A percentile compares a stretch with the other conserved stretches of the same genome.
These are phyloP conservation scores for Psidium guajava DNA, from an alignment of 345 rosid genomes.

Conservation along the genomic window DNA sequence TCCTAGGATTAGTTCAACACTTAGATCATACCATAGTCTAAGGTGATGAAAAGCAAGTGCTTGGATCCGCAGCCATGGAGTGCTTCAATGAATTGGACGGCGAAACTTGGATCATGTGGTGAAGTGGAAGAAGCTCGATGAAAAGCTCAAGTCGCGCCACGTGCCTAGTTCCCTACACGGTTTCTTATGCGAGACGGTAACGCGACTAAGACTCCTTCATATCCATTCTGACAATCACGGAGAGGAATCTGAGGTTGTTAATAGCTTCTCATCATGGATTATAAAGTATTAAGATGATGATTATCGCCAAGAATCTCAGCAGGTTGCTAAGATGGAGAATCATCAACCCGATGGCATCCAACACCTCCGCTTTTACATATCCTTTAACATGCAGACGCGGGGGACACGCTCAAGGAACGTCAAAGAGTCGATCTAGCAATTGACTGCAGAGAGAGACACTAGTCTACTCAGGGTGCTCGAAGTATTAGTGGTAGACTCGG, in stretches of 20 bases:
- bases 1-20: slow-evolving; percentile 5
- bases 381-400: too few species aligned
- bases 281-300: neutral
- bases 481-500: too few species aligned
- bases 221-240: neutral
- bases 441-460: too few species aligned
- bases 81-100: slow-evolving; percentile 1
- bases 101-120: slow-evolving; percentile 15
- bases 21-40: too few species aligned
- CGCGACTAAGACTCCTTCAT: neutral
- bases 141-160: slow-evolving; percentile 11
- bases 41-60: neutral
- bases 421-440: too few species aligned
- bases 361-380: too few species aligned
- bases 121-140: neutral
- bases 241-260: neutral
- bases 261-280: neutral
- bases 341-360: too few species aligned
- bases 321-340: too few species aligned
- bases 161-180: slow-evolving; percentile 8
- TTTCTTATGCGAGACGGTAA: neutral
- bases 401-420: too few species aligned
- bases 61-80: neutral
- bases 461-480: too few species aligned
- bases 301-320: too few species aligned